phyloP scores from a whole-genome alignment of 768 basidiomycete genomes.

The Russula dissimulans region DNA sequence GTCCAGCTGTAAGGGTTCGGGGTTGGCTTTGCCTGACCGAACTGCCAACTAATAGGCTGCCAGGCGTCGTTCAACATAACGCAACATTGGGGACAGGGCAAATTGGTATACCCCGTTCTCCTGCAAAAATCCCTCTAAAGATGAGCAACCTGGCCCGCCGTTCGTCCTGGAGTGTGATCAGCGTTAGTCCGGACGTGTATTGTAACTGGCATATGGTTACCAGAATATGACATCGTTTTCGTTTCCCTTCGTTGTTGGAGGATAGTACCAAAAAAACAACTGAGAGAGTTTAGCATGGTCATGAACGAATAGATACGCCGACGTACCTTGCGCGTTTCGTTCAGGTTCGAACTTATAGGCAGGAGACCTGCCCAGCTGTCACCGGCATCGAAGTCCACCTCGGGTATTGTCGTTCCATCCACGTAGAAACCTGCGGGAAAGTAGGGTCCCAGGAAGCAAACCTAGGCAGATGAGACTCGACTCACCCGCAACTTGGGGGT shows the following conservation, averaged over 20 bases:
- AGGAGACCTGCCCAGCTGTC: constrained; percentile 18
- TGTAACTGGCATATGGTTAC: neutral
- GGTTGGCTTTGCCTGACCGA: constrained; percentile 17
- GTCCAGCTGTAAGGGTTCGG: constrained; percentile 19
- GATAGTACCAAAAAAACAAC: constrained; percentile 20
- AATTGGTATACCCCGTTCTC: constrained; percentile 17
- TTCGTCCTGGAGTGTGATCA: constrained; percentile 14
- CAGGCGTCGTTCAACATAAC: neutral
- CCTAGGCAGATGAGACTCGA: neutral
- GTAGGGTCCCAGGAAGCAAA: neutral
- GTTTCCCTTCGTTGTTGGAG: constrained; percentile 11
- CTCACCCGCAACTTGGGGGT: constrained; percentile 3
- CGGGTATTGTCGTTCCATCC: constrained; percentile 9
- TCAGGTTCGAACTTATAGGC: constrained; percentile 12
- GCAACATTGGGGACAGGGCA: neutral
- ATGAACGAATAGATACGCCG: neutral
- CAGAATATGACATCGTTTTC: constrained; percentile 19
- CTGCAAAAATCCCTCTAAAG: constrained; percentile 16
- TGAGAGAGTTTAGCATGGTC: neutral
- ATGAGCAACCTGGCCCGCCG: constrained; percentile 19
- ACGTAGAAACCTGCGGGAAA: constrained; percentile 7
- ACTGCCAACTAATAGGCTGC: constrained; percentile 20
- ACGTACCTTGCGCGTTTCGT: constrained; percentile 17
- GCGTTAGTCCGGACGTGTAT: neutral
- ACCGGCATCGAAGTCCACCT: constrained; percentile 17